Evolutionary conservation across 1,284 basidiomycete species (phyloP).

Genomic region (Tilletia setariae): DNA sequence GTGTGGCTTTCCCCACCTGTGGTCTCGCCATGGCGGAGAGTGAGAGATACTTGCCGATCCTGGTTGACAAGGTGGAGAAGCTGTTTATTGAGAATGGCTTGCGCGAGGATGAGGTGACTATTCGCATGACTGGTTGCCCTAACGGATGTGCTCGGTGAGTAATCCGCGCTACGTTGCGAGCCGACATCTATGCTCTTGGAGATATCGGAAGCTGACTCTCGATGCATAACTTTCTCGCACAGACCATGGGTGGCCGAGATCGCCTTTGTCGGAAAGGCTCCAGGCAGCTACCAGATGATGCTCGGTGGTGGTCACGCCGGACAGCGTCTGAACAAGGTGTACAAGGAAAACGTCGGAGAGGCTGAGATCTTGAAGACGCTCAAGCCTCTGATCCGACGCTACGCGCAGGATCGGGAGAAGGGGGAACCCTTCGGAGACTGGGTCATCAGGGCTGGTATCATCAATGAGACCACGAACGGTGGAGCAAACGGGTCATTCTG

Average conservation of each 20-base stretch:
- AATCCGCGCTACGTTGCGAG: no score
- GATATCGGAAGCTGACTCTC: no score
- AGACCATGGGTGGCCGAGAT: conserved; percentile 92
- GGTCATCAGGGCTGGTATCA: conserved; percentile 63
- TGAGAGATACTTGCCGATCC: conserved; percentile 86
- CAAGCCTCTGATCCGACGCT: conserved; percentile 85
- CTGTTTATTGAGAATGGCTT: conserved; percentile 90
- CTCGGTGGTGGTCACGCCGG: conserved; percentile 93
- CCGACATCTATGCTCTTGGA: no score
- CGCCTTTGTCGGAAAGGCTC: conserved; percentile 94
- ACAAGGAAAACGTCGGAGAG: conserved; percentile 77
- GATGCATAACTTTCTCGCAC: conserved; percentile 22
- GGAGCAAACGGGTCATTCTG: conserved; percentile 10
- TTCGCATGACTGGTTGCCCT: conserved; percentile 73
- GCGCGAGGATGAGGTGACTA: conserved; percentile 87
- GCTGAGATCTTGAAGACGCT: conserved; percentile 89
- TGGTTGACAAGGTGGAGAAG: conserved; percentile 92
- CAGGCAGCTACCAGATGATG: conserved; percentile 88
- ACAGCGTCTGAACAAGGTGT: conserved; percentile 89
- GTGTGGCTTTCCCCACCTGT: conserved; percentile 94
- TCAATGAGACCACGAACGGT: conserved; percentile 45
- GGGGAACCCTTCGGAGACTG: conserved; percentile 95
- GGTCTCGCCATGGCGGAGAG: conserved; percentile 93
- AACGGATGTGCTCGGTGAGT: conserved; percentile 47
- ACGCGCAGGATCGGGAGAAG: conserved; percentile 80